Evolutionary conservation across 805 yeast genomes (phyloP).

Genomic region (Tetrapisispora taiwanensis): DNA sequence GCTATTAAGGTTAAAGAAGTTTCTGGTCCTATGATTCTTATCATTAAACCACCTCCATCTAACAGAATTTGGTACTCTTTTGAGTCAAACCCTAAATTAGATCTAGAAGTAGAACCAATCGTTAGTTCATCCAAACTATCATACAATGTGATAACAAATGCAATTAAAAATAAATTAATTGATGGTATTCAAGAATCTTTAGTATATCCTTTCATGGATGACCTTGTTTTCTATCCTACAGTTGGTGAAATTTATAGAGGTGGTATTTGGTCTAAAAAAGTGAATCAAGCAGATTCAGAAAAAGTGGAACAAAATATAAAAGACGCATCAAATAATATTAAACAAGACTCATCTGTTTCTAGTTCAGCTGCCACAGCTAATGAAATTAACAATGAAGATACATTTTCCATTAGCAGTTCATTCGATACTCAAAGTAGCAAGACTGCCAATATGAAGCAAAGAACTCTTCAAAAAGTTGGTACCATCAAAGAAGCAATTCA

Average conservation of each 20-base stretch:
- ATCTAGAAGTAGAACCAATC: constrained; percentile 77
- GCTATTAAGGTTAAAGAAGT: constrained; percentile 57
- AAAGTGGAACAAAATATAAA: no score
- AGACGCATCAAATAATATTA: not conserved
- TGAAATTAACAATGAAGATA: not conserved
- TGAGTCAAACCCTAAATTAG: constrained; percentile 65
- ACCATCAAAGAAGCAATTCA: constrained; percentile 12
- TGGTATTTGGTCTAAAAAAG: constrained; percentile 62
- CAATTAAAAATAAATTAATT: constrained; percentile 65
- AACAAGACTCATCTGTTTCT: not conserved
- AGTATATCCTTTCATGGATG: constrained; percentile 86
- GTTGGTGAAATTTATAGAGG: constrained; percentile 70
- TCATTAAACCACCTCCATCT: constrained; percentile 83
- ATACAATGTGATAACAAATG: constrained; percentile 67
- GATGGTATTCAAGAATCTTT: constrained; percentile 72
- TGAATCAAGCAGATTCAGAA: not conserved
- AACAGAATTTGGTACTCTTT: constrained; percentile 87
- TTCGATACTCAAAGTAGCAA: constrained; percentile 2
- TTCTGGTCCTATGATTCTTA: constrained; percentile 61
- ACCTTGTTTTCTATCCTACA: constrained; percentile 61
- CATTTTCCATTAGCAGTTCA: not conserved
- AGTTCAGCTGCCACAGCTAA: not conserved
- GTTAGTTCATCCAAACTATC: constrained; percentile 76
- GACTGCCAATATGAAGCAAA: constrained; percentile 8
- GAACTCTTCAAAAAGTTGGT: constrained; percentile 14